Evolutionary conservation across 805 yeast species (phyloP), one percentile per base, ranked within the genome.

Genomic region (Naumovozyma baii): DNA sequence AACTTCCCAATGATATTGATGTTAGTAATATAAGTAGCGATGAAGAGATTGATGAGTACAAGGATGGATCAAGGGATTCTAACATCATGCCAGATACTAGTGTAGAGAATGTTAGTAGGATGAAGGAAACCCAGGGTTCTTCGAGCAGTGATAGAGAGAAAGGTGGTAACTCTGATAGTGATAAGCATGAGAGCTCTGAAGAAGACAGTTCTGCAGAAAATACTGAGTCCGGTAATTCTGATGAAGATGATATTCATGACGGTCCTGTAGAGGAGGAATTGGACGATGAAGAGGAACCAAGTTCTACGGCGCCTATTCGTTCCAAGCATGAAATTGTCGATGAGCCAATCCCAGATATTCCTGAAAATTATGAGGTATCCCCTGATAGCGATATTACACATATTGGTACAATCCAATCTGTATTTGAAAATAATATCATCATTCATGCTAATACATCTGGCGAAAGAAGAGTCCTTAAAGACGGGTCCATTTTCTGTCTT

Each of bases 381-480:
- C 71, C 66, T n/a, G 61, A 63, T 5, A 78, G 86, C 2, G 78
- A 81, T 0, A 72, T 88, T 12, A 83, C 84, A 46, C 71, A 68
- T 19, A 68, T 87, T 15, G 98, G 98, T 2, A 67, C 64, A 5
- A 65, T 90, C 5, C 69, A 72, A 8, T 78, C 80, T 0, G 64
- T 82, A 8, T 87, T 85, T 5, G 94, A 86, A 32, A 70, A 69
- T 39, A 79, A 82, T 41, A 73, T 83, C 1, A 72, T 92, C 4
- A 68, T 92, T 18, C 76, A 77, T 50, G 92, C 95, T 0, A 62
- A 63, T 12, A 60, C 70, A 1, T 83, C 96, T 2, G 97, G 94
- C 10, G 96, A 92, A 52, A 82, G 78, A 55, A 67, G 88, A 33
- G 82, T 87, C 2, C 66, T 90, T 28, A 83, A 79, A 47, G 96